Percentiles rank a stretch among this genome's conserved stretches.
Evolutionary conservation across 768 basidiomycete species (phyloP).

Genomic region (Lactarius pseudohatsudake): DNA sequence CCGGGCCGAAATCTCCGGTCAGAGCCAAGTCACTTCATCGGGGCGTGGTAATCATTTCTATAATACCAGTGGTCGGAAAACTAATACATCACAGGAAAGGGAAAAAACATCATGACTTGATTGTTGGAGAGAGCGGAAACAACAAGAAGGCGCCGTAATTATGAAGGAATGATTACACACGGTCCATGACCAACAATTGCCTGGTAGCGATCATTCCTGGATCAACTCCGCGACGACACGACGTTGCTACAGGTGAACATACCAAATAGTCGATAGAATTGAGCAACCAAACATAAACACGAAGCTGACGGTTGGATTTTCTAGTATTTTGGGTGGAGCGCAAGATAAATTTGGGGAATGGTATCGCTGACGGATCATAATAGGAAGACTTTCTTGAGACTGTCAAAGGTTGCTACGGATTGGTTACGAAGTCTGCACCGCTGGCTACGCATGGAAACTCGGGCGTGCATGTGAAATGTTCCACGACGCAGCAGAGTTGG

Average conservation of each 20-base stretch:
- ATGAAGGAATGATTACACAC: constrained; percentile 1
- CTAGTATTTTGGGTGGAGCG: neutral
- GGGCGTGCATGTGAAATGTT: constrained; percentile 3
- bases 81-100: neutral
- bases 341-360: constrained; percentile 2
- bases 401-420: neutral
- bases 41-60: constrained; percentile 12
- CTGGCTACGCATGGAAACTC: constrained; percentile 2
- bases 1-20: neutral
- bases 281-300: constrained; percentile 24
- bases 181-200: neutral
- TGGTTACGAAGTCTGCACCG: neutral
- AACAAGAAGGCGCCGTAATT: constrained; percentile 5
- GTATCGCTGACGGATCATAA: constrained; percentile 17
- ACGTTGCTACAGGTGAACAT: neutral
- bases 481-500: constrained; percentile 27
- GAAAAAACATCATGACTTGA: neutral
- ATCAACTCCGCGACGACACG: neutral
- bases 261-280: constrained; percentile 27
- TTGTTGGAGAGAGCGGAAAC: neutral
- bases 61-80: neutral
- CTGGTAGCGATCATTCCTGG: neutral
- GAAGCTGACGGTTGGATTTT: neutral
- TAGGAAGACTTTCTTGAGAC: neutral
- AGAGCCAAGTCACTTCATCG: neutral